phyloP scores from a whole-genome alignment of 2,329 filamentous ascomycete species.

The Penicillium sp. region DNA sequence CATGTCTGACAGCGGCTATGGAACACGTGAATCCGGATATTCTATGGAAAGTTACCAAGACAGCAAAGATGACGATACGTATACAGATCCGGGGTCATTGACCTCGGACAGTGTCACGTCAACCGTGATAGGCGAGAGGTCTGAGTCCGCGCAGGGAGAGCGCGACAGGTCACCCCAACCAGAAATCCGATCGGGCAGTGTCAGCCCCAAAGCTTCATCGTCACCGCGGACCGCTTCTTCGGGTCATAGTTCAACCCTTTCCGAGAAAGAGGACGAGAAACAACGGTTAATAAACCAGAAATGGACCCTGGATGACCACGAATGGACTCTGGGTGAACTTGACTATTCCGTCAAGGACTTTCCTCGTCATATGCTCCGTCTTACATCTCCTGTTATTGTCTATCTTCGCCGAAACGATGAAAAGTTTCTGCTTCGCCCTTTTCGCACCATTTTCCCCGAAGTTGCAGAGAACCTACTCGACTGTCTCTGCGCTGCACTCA shows the following conservation, averaged over 20 bases:
- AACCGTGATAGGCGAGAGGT: slow-evolving; percentile 24
- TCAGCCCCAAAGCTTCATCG: slow-evolving; percentile 18
- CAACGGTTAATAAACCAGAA: slow-evolving; percentile 33
- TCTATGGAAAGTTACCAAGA: slow-evolving; percentile 24
- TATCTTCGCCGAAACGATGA: slow-evolving; percentile 38
- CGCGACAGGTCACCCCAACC: slow-evolving; percentile 18
- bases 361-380: slow-evolving; percentile 32
- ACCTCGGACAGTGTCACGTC: slow-evolving; percentile 26
- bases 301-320: slow-evolving; percentile 40
- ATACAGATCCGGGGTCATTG: slow-evolving; percentile 26
- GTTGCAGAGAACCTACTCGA: slow-evolving; percentile 34
- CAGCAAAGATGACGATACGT: slow-evolving; percentile 27
- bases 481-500: slow-evolving; percentile 35
- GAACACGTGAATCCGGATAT: slow-evolving; percentile 26
- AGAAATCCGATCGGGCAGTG: slow-evolving; percentile 22
- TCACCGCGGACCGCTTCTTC: slow-evolving; percentile 16
- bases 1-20: slow-evolving; percentile 35
- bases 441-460: slow-evolving; percentile 35
- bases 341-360: slow-evolving; percentile 37
- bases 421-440: slow-evolving; percentile 31
- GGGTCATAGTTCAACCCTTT: slow-evolving; percentile 18
- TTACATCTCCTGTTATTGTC: slow-evolving; percentile 40
- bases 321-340: slow-evolving; percentile 40
- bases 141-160: slow-evolving; percentile 16
- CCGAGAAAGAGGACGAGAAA: slow-evolving; percentile 30